phyloP scores from a whole-genome alignment of 2,329 filamentous ascomycete species.

The Pseudogymnoascus sp. region DNA sequence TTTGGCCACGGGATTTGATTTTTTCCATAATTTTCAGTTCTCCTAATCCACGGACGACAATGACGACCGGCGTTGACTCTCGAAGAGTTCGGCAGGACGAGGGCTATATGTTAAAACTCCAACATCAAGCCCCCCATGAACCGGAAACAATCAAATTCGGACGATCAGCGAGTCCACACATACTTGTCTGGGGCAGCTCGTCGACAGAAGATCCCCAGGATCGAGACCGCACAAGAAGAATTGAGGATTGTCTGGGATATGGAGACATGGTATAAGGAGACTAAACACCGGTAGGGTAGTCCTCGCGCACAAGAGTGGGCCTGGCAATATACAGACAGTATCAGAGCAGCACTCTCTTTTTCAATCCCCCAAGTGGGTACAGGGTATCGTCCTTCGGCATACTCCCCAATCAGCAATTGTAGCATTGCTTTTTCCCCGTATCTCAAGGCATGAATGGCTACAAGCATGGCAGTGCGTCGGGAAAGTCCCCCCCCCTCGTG shows the following conservation, averaged over 20 bases:
- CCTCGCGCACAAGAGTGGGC: neutral
- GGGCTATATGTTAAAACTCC: neutral
- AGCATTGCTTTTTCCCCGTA: neutral
- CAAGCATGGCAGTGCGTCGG: no score
- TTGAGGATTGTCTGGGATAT: neutral
- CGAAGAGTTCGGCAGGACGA: neutral
- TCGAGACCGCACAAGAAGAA: neutral
- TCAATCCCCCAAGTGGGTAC: neutral
- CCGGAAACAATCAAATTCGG: neutral
- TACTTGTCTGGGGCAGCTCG: neutral
- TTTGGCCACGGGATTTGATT: neutral
- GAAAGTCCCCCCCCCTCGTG: neutral
- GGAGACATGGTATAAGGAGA: neutral
- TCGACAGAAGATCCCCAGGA: neutral
- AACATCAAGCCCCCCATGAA: neutral
- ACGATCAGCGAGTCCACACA: neutral
- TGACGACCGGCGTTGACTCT: neutral
- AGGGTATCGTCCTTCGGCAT: neutral
- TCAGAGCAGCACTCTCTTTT: neutral
- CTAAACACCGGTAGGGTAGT: neutral
- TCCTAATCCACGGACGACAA: neutral
- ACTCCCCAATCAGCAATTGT: neutral
- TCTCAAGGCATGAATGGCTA: neutral
- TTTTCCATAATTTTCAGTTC: neutral
- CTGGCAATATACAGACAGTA: neutral